These are phyloP conservation scores for Ceratobasidium sp. DNA, from an alignment of 1,284 basidiomycete species.

Conservation along the genomic window DNA sequence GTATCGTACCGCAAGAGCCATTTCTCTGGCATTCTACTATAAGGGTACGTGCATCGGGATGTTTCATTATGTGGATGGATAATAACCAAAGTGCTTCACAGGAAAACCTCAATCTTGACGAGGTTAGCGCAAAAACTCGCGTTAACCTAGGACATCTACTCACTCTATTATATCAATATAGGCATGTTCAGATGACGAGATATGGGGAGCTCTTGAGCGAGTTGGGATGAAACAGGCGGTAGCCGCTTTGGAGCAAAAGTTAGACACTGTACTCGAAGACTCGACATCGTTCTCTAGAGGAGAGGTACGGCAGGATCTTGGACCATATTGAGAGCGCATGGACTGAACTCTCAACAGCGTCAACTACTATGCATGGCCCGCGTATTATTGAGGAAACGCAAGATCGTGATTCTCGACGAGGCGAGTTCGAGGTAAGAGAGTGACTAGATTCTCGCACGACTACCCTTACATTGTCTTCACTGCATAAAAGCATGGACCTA, in stretches of 20 bases:
- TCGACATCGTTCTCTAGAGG: slow-evolving; percentile 42
- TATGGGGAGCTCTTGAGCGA: background rate
- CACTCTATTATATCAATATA: background rate
- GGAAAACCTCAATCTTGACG: slow-evolving; percentile 10
- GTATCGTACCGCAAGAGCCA: slow-evolving; percentile 47
- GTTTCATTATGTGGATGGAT: background rate
- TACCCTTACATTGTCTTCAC: slow-evolving; percentile 44
- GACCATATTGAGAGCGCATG: no score
- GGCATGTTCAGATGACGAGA: slow-evolving; percentile 4
- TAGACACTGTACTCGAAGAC: slow-evolving; percentile 15
- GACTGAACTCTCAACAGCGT: slow-evolving; percentile 47
- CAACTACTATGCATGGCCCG: slow-evolving; percentile 51
- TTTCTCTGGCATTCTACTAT: slow-evolving; percentile 46
- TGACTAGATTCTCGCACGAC: no score
- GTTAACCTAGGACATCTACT: background rate
- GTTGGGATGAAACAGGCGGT: slow-evolving; percentile 8
- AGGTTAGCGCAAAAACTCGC: background rate
- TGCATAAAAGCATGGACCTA: slow-evolving; percentile 19
- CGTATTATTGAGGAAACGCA: slow-evolving; percentile 48
- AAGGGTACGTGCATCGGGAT: slow-evolving; percentile 44
- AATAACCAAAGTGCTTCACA: background rate
- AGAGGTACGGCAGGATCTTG: slow-evolving; percentile 42
- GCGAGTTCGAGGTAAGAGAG: slow-evolving; percentile 36
- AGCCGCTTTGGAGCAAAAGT: background rate
- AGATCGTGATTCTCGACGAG: slow-evolving; percentile 50